phyloP scores from a whole-genome alignment of 2,329 filamentous ascomycete species.

The Fusarium euwallaceae region DNA sequence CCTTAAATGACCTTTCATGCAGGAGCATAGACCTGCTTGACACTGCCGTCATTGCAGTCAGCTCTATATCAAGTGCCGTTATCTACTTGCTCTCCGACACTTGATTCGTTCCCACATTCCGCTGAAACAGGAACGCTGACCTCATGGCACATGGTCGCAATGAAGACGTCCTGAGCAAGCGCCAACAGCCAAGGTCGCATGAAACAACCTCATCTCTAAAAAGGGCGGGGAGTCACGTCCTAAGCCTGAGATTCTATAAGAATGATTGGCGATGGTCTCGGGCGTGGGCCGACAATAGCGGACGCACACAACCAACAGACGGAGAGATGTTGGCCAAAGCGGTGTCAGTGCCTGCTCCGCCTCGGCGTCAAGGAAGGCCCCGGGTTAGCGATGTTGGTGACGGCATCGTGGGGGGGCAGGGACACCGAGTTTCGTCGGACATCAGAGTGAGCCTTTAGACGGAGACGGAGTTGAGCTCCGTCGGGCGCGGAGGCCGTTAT shows the following conservation, averaged over 20 bases:
- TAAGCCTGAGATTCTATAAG: constrained; percentile 88
- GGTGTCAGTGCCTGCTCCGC: constrained; percentile 76
- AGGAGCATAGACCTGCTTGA: background rate
- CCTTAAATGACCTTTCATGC: background rate
- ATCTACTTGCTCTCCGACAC: constrained; percentile 83
- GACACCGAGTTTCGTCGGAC: constrained; percentile 72
- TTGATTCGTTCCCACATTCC: constrained; percentile 87
- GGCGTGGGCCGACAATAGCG: constrained; percentile 80
- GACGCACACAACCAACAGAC: constrained; percentile 89
- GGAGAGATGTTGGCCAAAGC: constrained; percentile 78
- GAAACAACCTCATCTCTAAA: constrained; percentile 85
- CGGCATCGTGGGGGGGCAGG: constrained; percentile 74
- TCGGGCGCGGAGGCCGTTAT: constrained; percentile 60
- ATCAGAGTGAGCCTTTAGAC: constrained; percentile 29
- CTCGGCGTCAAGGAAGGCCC: constrained; percentile 73
- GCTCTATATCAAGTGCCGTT: background rate
- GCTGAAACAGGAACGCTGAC: constrained; percentile 84
- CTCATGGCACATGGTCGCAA: constrained; percentile 57
- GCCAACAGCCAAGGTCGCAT: constrained; percentile 83
- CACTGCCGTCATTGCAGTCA: background rate
- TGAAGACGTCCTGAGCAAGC: constrained; percentile 76
- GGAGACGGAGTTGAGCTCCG: constrained; percentile 61
- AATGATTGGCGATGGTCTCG: constrained; percentile 81
- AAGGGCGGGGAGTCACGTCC: constrained; percentile 71
- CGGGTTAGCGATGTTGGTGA: constrained; percentile 76